Base-by-base conservation (phyloP, 1,284 basidiomycete species). In the Boletus mariae region DNA sequence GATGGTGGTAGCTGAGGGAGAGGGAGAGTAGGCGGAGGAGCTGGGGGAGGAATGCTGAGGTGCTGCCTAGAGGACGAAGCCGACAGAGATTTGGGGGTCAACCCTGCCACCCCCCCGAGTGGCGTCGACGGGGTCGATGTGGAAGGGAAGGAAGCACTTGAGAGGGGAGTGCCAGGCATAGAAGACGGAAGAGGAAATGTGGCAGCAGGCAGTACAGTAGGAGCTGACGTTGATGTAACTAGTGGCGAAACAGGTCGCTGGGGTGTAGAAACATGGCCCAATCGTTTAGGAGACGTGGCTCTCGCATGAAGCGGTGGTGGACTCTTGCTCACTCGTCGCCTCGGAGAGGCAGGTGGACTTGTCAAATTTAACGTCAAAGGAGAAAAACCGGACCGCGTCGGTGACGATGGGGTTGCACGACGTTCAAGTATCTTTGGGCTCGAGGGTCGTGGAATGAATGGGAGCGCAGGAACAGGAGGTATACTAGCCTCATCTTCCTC, bases 391-490 rank as follows among this genome's bases (percentile, higher is more conserved):
- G 66, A 20, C 12, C 66, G 62, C 13, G 60, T 51, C 3, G 65
- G 65, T 15, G 65, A 68, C 35, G 65, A 58, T 1, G 67, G 58
- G 38, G 53, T 43, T 7, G 43, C 48, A 45, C 61, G 64, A 26
- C 64, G 66, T 47, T 64, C 65, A 6, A 71, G 55, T 41, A 51
- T 57, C 40, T 54, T 69, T 4, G 66, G 66, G 40, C 60, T 67
- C 15, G 66, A 71, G 5, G 66, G 67, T 38, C 55, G 62, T 25
- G 58, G 57, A 23, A 69, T 29, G 17, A 26, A 32, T 17, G 66
- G 66, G 11, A 67, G 59, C 1, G 69, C 67, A 48, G 66, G 66
- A 20, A 67, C 66, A 31, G 66, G 66, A 32, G 66, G 66, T 46
- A 67, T 56, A 9, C 12, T 34, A 15, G 61, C 57, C 6, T 67